Base-by-base conservation (phyloP, 108 stramenopile species). In the Skeletonema menzelii region DNA sequence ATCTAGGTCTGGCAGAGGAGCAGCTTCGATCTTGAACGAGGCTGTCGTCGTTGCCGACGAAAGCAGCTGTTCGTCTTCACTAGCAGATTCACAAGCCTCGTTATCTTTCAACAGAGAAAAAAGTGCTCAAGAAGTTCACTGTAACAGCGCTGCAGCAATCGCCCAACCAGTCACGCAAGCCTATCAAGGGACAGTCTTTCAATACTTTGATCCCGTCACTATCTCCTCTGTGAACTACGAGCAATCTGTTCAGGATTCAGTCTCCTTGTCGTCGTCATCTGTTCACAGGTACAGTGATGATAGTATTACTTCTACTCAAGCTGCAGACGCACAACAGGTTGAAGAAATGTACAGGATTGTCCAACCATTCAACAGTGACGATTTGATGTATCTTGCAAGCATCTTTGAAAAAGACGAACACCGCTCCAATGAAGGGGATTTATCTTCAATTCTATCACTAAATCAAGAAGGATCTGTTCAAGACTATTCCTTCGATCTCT, bases 401-500 rank as follows among this genome's bases (percentile, higher is more conserved):
- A 60, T 60, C 20, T 60, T 60, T 6, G 28, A 60, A 5, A 19
- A 60, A 35, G 59, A 60, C 59, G 59, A 60, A 10, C 49, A 53
- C 1, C n/a, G 2, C 19, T 59, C 58, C 58, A 5, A 19, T 20
- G 59, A 60, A 1, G 31, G 12, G 14, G 59, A 60, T 24, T 35
- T 60, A 11, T 60, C 27, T 5, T 60, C 59, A 17, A 31, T 60
- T 60, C 8, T 60, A 24, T 60, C 59, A 35, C 22, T 60, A 32
- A 35, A 60, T 24, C 49, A 53, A 53, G 49, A 53, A 22, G 17
- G 22, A n/a, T 53, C 49, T 22, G 22, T 22, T 10, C 22, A 22
- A 53, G 49, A 53, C 49, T 53, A n/a, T 22, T 4, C 85, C 83
- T 73, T 83, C 77, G 7, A 75, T 65, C 49, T 53, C 22, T 53